phyloP scores from a whole-genome alignment of 306 rosid species.

The Parietaria judaica region DNA sequence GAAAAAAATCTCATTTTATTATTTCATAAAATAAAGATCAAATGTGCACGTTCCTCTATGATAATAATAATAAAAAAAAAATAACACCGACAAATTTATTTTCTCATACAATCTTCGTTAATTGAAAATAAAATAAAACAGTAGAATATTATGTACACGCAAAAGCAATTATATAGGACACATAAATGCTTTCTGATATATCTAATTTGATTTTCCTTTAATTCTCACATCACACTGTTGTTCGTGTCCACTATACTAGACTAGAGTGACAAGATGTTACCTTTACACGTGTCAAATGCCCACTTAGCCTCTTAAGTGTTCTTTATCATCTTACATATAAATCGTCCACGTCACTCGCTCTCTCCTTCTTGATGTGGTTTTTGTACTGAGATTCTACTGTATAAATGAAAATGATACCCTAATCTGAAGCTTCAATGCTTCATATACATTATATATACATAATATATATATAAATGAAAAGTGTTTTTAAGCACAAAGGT shows the following conservation, averaged over 20 bases:
- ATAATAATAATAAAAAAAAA: too few relatives aligned
- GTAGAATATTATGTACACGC: background rate
- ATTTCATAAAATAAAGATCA: too few relatives aligned
- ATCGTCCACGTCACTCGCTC: conserved; percentile 5
- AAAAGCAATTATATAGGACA: conserved; percentile 6
- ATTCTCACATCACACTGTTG: conserved; percentile 1
- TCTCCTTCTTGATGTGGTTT: background rate
- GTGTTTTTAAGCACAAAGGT: background rate
- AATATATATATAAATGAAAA: background rate
- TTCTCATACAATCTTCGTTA: background rate
- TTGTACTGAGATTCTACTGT: background rate
- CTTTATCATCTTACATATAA: background rate
- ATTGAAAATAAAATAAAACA: background rate
- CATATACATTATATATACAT: too few relatives aligned
- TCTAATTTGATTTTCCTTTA: background rate
- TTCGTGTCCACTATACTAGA: background rate
- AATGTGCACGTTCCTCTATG: too few relatives aligned
- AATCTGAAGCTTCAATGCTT: too few relatives aligned
- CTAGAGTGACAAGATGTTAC: background rate
- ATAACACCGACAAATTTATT: too few relatives aligned
- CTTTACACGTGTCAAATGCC: conserved; percentile 13
- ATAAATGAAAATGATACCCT: background rate
- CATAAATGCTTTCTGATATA: background rate
- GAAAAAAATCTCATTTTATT: too few relatives aligned
- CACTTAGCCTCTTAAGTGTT: conserved; percentile 4